Percentiles rank a stretch among this genome's conserved stretches.
phyloP scores from a whole-genome alignment of 805 yeast species.

The Saccharomycopsis oosterbeekiorum region DNA sequence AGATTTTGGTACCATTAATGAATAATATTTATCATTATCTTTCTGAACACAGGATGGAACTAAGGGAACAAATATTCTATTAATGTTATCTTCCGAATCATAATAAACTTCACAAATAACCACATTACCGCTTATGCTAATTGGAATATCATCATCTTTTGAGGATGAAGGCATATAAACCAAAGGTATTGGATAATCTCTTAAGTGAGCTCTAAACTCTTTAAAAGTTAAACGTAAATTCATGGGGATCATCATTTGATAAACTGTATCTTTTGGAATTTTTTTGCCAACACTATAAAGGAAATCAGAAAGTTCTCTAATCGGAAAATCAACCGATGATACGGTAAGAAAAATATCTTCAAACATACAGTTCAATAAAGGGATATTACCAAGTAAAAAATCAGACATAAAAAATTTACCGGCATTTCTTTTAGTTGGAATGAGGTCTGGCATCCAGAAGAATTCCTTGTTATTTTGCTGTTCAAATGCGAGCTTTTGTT shows the following conservation, averaged over 20 bases:
- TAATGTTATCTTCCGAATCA: conserved; percentile 39
- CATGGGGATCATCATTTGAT: conserved; percentile 60
- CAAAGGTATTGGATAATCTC: conserved; percentile 84
- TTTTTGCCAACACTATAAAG: conserved; percentile 72
- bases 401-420: not conserved
- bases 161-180: conserved; percentile 30
- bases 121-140: conserved; percentile 46
- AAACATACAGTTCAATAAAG: conserved; percentile 42
- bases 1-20: conserved; percentile 62
- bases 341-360: conserved; percentile 40
- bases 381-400: conserved; percentile 27
- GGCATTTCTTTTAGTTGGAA: not conserved
- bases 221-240: conserved; percentile 43
- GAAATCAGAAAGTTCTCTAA: conserved; percentile 47
- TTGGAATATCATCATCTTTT: conserved; percentile 16
- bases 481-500: conserved; percentile 31
- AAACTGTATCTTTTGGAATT: conserved; percentile 59
- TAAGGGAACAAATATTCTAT: conserved; percentile 54
- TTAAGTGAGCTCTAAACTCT: conserved; percentile 59
- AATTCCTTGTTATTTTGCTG: conserved; percentile 31
- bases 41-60: conserved; percentile 34
- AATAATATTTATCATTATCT: conserved; percentile 35
- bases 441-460: conserved; percentile 31
- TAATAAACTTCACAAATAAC: conserved; percentile 59
- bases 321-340: conserved; percentile 41